Base-by-base conservation (phyloP, 1,284 basidiomycete genomes). In the Austroboletus niveus region DNA sequence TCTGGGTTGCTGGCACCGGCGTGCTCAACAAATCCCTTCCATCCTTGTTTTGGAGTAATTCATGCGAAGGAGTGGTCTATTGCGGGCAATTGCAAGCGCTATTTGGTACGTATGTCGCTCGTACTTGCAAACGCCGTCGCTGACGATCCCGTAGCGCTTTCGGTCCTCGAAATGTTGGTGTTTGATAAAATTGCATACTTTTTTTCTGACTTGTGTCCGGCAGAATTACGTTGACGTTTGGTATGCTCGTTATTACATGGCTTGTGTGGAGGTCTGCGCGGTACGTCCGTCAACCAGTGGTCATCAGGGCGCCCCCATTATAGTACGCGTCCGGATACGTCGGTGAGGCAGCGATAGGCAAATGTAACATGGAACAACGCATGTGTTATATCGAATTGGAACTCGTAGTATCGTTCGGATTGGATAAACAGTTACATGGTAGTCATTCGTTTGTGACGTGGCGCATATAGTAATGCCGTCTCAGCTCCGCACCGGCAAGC, bases 1-100 rank as follows among this genome's bases (percentile, higher is more conserved):
- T 81, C 38, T 84, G 82, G 82, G 70, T 82, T 24, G 69, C 79
- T 12, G 78, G 78, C 43, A 71, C 79, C 4, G 75, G 73, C 0
- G 63, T 77, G 14, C 60, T 84, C 42, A 77, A 79, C 54, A 67
- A 68, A 34, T 72, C 77, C 8, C 59, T 79, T 30, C 77, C 79
- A 1, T 63, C 63, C 8, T 50, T 81, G 36, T 68, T 79, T 46
- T 51, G 55, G 54, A 36, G 45, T 5, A 47, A 54, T 38, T 63
- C 63, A 11, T 84, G 82, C 57, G 50, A 59, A 22, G 69, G 65
- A 5, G 59, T 80, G 11, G 71, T 76, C 15, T 81, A 82, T 62
- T 85, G 82, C 53, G 66, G 68, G 29, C 82, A 84, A 54, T 69
- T 84, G 50, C 74, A 74, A 42, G 67, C 74, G 5, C 58, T 82